A percentile compares a stretch with the other conserved stretches of the same genome.
Evolutionary conservation across 192 early-diverging fungal genomes (phyloP).

Genomic region (Linnemannia elongata): DNA sequence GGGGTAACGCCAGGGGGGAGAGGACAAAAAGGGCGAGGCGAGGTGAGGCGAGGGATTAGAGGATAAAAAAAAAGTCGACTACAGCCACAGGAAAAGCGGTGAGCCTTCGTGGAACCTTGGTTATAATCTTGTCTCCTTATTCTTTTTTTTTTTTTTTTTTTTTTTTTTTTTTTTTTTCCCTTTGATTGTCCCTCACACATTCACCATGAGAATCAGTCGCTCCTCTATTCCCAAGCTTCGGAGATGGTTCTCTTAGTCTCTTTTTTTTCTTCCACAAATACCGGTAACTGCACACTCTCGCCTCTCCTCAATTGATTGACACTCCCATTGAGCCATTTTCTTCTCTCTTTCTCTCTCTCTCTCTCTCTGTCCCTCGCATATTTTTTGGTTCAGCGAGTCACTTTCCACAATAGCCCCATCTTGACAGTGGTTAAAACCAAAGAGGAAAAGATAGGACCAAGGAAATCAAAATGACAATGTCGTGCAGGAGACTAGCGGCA

Average conservation of each 20-base stretch:
- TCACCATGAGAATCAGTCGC: neutral
- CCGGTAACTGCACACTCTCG: neutral
- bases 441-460: neutral
- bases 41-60: no score
- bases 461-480: neutral
- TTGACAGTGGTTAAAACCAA: neutral
- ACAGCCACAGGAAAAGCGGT: neutral
- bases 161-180: neutral
- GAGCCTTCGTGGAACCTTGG: slow-evolving; percentile 15
- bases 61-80: neutral
- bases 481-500: neutral
- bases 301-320: no score
- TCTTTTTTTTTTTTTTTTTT: neutral
- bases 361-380: neutral
- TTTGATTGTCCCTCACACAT: neutral
- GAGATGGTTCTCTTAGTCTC: neutral
- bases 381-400: neutral
- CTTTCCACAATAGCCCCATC: neutral
- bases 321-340: neutral
- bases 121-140: neutral
- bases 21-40: no score
- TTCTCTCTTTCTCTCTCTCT: neutral
- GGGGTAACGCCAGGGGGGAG: no score
- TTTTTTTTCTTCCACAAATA: neutral
- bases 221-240: neutral